A percentile compares a stretch with the other conserved stretches of the same genome.
phyloP scores from a whole-genome alignment of 352 stramenopile genomes.

The Pythium monospermum region DNA sequence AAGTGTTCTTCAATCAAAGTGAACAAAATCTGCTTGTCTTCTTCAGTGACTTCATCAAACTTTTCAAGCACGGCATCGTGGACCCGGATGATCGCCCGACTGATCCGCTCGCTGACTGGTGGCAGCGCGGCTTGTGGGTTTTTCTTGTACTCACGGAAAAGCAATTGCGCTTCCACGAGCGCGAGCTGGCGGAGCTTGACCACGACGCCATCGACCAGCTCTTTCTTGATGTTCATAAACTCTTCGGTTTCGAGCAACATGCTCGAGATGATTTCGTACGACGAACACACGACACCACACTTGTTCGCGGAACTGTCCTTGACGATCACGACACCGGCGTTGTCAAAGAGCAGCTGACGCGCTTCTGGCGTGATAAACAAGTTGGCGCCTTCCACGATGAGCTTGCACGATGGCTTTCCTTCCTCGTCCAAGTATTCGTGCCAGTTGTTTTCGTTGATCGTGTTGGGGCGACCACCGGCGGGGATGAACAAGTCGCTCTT shows the following conservation, averaged over 20 bases:
- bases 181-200: constrained; percentile 92
- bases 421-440: constrained; percentile 55
- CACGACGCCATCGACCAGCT: constrained; percentile 92
- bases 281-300: constrained; percentile 81
- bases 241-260: constrained; percentile 96
- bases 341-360: constrained; percentile 90
- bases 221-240: constrained; percentile 95
- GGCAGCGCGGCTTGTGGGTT: constrained; percentile 81
- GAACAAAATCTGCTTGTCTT: constrained; percentile 75
- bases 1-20: constrained; percentile 90
- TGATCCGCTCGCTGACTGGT: constrained; percentile 94
- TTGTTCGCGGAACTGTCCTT: constrained; percentile 96
- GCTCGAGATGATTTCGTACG: constrained; percentile 85
- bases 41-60: constrained; percentile 89
- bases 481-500: constrained; percentile 86
- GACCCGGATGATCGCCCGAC: constrained; percentile 92
- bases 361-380: constrained; percentile 82
- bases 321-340: constrained; percentile 94
- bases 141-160: constrained; percentile 97
- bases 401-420: constrained; percentile 70
- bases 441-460: constrained; percentile 88
- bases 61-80: constrained; percentile 92
- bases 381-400: constrained; percentile 85
- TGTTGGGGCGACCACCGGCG: constrained; percentile 72
- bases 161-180: constrained; percentile 93